Percentiles rank a stretch among this genome's conserved stretches.
Evolutionary conservation across 2,329 filamentous ascomycete genomes (phyloP).

Genomic region (Fusarium continuum): DNA sequence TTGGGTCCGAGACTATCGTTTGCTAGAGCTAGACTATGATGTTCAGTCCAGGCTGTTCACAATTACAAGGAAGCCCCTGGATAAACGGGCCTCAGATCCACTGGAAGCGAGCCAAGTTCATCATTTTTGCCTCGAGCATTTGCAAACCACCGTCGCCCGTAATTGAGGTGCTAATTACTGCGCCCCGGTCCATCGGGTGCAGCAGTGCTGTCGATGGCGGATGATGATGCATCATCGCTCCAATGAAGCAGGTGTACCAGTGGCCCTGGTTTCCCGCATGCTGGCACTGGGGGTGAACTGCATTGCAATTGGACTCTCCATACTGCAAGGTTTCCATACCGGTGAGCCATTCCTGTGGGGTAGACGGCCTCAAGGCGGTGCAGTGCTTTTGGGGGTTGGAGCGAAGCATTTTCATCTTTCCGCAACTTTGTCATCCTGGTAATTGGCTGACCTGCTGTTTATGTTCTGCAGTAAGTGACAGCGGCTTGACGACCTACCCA

Average conservation of each 20-base stretch:
- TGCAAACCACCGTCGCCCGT: conserved; percentile 9
- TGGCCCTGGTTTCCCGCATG: conserved; percentile 20
- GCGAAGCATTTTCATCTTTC: conserved; percentile 28
- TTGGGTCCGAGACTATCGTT: conserved; percentile 4
- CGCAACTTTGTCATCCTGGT: not conserved
- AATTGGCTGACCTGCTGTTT: conserved; percentile 2
- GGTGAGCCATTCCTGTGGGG: conserved; percentile 34
- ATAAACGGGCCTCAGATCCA: not conserved
- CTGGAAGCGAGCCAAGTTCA: not conserved
- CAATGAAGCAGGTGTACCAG: conserved; percentile 30
- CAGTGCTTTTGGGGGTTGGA: conserved; percentile 11
- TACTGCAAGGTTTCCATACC: conserved; percentile 30
- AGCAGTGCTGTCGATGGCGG: not conserved
- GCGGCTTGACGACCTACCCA: not conserved
- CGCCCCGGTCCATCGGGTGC: conserved; percentile 22
- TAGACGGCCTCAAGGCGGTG: conserved; percentile 30
- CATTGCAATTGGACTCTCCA: conserved; percentile 32
- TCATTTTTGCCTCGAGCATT: not conserved
- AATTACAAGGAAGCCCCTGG: conserved; percentile 19
- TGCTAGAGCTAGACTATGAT: not conserved
- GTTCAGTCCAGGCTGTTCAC: not conserved
- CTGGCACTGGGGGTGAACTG: conserved; percentile 2
- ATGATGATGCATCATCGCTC: conserved; percentile 6
- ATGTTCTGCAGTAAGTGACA: not conserved
- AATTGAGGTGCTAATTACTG: conserved; percentile 1